phyloP scores from a whole-genome alignment of 2,329 filamentous ascomycete species.

The Aspergillus amoenus region DNA sequence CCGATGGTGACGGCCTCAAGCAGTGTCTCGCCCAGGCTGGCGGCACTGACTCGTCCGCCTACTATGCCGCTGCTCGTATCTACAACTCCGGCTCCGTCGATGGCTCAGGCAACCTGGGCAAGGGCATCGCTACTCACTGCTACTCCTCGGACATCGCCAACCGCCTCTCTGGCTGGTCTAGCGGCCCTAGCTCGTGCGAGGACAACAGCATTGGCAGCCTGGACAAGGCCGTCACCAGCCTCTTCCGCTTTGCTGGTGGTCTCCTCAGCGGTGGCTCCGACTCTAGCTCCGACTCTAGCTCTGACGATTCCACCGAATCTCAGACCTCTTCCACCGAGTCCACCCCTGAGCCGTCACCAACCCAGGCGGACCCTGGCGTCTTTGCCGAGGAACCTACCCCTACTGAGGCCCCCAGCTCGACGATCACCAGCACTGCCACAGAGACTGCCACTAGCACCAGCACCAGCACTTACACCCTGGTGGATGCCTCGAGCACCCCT shows the following conservation, averaged over 20 bases:
- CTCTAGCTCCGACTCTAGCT: background rate
- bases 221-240: conserved; percentile 12
- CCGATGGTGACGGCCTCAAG: conserved; percentile 35
- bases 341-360: background rate
- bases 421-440: background rate
- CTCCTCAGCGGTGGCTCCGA: background rate
- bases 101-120: conserved; percentile 31
- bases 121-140: conserved; percentile 27
- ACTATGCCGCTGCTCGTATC: conserved; percentile 37
- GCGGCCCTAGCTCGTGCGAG: conserved; percentile 21
- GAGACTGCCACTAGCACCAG: background rate
- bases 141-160: conserved; percentile 30
- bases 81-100: conserved; percentile 45
- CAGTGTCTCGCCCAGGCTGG: conserved; percentile 30
- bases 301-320: background rate
- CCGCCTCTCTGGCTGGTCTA: conserved; percentile 27
- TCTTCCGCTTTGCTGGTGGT: conserved; percentile 3
- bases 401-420: no score
- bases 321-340: background rate
- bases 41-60: conserved; percentile 23
- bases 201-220: conserved; percentile 16
- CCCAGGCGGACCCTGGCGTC: no score
- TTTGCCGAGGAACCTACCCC: no score
- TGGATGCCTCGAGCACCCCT: background rate
- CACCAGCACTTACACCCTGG: background rate